phyloP scores from a whole-genome alignment of 129 eudicot species.

The Sambucus nigra region DNA sequence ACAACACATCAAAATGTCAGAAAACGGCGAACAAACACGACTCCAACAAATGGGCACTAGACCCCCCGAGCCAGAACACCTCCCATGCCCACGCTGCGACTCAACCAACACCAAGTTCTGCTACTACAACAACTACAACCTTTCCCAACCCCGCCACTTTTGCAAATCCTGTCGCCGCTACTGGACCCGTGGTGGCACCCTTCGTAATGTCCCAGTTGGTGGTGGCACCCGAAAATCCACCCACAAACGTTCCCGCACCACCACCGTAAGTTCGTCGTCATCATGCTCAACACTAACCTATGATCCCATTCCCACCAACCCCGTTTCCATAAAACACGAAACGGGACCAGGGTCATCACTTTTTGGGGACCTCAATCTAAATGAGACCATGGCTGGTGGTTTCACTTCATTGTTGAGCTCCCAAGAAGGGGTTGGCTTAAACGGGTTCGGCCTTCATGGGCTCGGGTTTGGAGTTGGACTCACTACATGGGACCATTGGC shows the following conservation, averaged over 20 bases:
- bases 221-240: slow-evolving; percentile 19
- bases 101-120: slow-evolving; percentile 20
- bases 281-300: neutral
- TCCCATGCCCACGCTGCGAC: slow-evolving; percentile 19
- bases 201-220: slow-evolving; percentile 8
- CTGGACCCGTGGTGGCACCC: slow-evolving; percentile 21
- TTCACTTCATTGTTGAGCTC: slow-evolving; percentile 7
- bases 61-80: slow-evolving; percentile 14
- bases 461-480: slow-evolving; percentile 11
- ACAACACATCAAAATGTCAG: slow-evolving; percentile 11
- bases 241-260: slow-evolving; percentile 19
- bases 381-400: slow-evolving; percentile 8
- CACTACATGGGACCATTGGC: slow-evolving; percentile 2
- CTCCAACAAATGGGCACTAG: neutral
- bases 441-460: slow-evolving; percentile 14
- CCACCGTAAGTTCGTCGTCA: neutral
- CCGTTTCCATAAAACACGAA: neutral
- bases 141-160: slow-evolving; percentile 22
- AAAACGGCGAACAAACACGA: neutral
- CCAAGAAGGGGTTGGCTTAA: slow-evolving; percentile 7
- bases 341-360: neutral
- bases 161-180: slow-evolving; percentile 22
- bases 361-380: slow-evolving; percentile 5
- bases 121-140: slow-evolving; percentile 11
- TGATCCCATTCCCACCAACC: neutral